Base-by-base conservation (phyloP, 2,329 filamentous ascomycete genomes). In the Diaporthe citrichinensis region DNA sequence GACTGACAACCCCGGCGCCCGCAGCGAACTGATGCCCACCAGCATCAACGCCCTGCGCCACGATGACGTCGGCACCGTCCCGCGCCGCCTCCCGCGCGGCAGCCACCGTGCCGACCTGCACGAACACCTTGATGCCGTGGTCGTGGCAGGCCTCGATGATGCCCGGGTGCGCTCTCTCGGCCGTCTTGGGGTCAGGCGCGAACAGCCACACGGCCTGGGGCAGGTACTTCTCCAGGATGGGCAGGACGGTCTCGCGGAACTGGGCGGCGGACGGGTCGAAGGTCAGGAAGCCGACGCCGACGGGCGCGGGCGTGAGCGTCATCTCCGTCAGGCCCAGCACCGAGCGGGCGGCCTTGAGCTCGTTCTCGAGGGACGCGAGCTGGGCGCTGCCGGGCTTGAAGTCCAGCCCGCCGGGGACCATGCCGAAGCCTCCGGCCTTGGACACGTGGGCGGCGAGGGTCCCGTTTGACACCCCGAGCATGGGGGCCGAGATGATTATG, bases 121-220 rank as follows among this genome's bases (percentile, higher is more conserved):
- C 86, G 81, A 92, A 91, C 10, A 92, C 86, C 75, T 86, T 85
- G 77, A 89, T 84, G 55, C 79, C 83, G 7, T 78, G 69, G 6
- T 79, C 78, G 74, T 83, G 83, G 41, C 86, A 76, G 3, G 81
- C 81, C 65, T 79, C 76, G 49, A 88, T 82, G 58, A 88, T 84
- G 3, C 31, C 69, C 73, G 79, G 9, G 74, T 78, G 72, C 73
- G 72, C 57, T 84, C 80, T 58, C 81, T 82, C 69, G 41, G 79
- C 71, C 23, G 84, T 80, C 23, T 86, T 81, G 7, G 85, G 84
- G 44, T 85, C 83, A 2, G 91, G 91, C 3, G 92, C 92, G 79
- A 94, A 94, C 62, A 94, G 87, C 92, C 92, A 94, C 12, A 92
- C 85, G 0, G 91, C 92, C 3, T 88, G 88, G 2, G 92, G 91